Evolutionary conservation across 208 protist genomes (phyloP).

Genomic region (Jaenimonas drosophilae): DNA sequence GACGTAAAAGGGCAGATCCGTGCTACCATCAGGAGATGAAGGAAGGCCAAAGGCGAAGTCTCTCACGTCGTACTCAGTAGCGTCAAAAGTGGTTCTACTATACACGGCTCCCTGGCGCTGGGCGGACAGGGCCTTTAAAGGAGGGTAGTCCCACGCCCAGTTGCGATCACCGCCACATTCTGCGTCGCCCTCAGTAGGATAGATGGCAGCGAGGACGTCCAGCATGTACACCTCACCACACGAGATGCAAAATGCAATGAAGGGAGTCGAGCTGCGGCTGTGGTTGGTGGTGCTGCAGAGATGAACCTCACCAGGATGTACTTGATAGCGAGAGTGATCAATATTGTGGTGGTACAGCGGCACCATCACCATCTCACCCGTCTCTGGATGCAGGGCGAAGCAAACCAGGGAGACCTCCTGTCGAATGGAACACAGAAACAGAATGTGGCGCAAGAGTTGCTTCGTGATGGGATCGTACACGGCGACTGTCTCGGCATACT

Average conservation of each 20-base stretch:
- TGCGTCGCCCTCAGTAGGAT: too few relatives aligned
- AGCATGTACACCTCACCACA: slow-evolving; percentile 50
- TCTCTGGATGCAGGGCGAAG: slow-evolving; percentile 6
- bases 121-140: too few relatives aligned
- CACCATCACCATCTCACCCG: slow-evolving; percentile 16
- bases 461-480: slow-evolving; percentile 21
- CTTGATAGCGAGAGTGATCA: slow-evolving; percentile 50
- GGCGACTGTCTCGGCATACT: slow-evolving; percentile 49
- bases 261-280: slow-evolving; percentile 11
- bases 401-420: slow-evolving; percentile 60
- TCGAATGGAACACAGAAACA: slow-evolving; percentile 69
- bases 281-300: slow-evolving; percentile 32
- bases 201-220: slow-evolving; percentile 50
- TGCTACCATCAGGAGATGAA: not conserved
- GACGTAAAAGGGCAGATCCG: slow-evolving; percentile 26
- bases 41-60: slow-evolving; percentile 33
- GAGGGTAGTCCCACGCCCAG: too few relatives aligned
- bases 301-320: slow-evolving; percentile 31
- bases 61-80: slow-evolving; percentile 57
- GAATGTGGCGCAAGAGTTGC: slow-evolving; percentile 29
- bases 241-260: slow-evolving; percentile 56
- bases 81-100: slow-evolving; percentile 32
- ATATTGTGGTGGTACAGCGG: slow-evolving; percentile 55
- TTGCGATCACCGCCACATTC: too few relatives aligned
- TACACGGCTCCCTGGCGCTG: too few relatives aligned